Evolutionary conservation across 495 filamentous ascomycete genomes (phyloP), one percentile per base, ranked within the genome.

Genomic region (Daldinia decipiens): DNA sequence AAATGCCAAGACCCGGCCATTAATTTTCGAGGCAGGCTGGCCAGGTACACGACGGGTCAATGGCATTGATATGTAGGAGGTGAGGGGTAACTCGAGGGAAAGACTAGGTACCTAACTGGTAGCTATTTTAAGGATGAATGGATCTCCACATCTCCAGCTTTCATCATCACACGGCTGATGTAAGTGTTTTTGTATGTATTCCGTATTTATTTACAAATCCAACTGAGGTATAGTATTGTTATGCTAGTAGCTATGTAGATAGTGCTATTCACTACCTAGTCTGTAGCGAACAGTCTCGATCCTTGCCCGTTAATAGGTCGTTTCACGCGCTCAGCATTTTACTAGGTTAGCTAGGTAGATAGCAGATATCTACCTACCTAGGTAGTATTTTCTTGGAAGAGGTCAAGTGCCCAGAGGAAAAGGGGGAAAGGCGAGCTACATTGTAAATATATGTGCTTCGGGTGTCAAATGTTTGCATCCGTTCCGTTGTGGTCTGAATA

Each of bases 361-460:
- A 27, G 11, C 11, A 15, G 50, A 8, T 52, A 52, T 21, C 24
- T 47, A 34, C 32, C 9, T 34, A 34, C 0, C 31, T 32, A 34
- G 32, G 32, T 11, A 34, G 8, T 21, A 9, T 45, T 24, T 13
- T 57, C 39, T 67, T 60, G 57, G 53, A 59, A 66, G 56, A 36
- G 32, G 36, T 62, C 36, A 58, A 57, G 43, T 36, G 34, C 34
- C 34, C 2, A 36, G 13, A 66, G 53, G 52, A 62, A 66, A 66
- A 68, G 70, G 65, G n/a, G n/a, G n/a, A n/a, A 45, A 68, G 70
- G 65, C 70, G 70, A 73, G 61, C 65, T 61, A 69, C 65, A 68
- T 65, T 8, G 38, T 21, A 45, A 65, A 17, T 26, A 54, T 32
- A 65, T 68, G 52, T 73, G 61, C 21, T 32, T 73, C 65, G 70